Conservation (phyloP, 73 alveolate genomes). For the Stentor roeselii region DNA sequence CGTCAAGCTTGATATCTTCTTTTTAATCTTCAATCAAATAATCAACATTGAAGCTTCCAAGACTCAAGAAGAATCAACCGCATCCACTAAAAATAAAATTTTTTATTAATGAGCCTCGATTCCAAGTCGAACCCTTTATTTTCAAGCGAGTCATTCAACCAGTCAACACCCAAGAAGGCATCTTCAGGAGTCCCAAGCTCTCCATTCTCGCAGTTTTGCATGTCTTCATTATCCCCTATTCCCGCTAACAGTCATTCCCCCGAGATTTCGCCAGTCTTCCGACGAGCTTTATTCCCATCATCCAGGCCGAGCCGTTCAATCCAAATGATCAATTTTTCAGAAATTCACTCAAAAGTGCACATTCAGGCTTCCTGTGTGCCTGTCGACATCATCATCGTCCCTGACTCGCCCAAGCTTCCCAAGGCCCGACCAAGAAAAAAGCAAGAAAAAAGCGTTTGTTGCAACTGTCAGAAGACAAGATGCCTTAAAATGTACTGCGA, state of each 20-base stretch:
- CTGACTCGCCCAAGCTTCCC: conserved; percentile 5
- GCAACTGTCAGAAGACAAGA: conserved; percentile 92
- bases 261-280: not conserved
- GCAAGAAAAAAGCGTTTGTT: conserved; percentile 27
- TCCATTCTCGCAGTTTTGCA: conserved; percentile 22
- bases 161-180: not conserved
- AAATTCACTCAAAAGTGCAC: not conserved
- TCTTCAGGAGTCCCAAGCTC: not conserved
- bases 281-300: not conserved
- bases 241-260: conserved; percentile 20
- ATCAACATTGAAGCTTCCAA: too few species aligned
- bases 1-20: too few species aligned
- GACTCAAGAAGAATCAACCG: too few species aligned
- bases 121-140: conserved; percentile 9
- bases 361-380: not conserved
- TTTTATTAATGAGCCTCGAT: too few species aligned
- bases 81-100: too few species aligned
- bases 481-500: conserved; percentile 95
- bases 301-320: not conserved
- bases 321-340: not conserved
- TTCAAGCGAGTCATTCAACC: not conserved
- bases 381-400: not conserved
- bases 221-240: conserved; percentile 19
- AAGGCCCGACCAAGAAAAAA: conserved; percentile 8
- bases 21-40: too few species aligned